Evolutionary conservation across 73 alveolate species (phyloP).

Genomic region (Breviolum minutum): DNA sequence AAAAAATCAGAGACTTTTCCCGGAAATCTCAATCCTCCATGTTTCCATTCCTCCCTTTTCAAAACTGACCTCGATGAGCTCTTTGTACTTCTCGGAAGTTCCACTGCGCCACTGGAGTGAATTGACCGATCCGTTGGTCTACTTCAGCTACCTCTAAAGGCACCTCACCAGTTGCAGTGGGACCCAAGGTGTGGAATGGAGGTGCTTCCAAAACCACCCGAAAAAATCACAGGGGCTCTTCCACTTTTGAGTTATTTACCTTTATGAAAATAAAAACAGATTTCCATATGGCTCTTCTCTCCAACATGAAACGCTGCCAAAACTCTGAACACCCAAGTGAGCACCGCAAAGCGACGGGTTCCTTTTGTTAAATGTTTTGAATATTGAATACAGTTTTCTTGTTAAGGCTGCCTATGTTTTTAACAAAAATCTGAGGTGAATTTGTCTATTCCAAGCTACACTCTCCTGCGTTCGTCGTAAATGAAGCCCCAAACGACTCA

Average conservation of each 20-base stretch:
- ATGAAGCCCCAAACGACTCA: conserved; percentile 48
- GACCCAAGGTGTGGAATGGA: too few species aligned
- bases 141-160: conserved; percentile 41
- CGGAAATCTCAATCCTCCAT: neutral
- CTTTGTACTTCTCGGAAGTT: conserved; percentile 70
- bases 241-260: neutral
- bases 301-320: too few species aligned
- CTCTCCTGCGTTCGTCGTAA: neutral
- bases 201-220: neutral
- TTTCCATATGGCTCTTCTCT: too few species aligned
- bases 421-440: neutral
- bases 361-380: too few species aligned
- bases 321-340: too few species aligned
- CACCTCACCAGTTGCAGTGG: neutral
- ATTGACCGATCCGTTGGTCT: conserved; percentile 47
- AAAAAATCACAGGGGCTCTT: neutral
- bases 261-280: too few species aligned
- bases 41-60: neutral
- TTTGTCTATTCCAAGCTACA: neutral
- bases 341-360: too few species aligned
- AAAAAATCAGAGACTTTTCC: neutral
- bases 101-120: conserved; percentile 81
- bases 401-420: neutral
- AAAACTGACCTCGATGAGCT: conserved; percentile 17
- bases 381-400: too few species aligned